A percentile compares a stretch with the other conserved stretches of the same genome.
phyloP scores from a whole-genome alignment of 805 yeast genomes.

The Lipomyces kockii region DNA sequence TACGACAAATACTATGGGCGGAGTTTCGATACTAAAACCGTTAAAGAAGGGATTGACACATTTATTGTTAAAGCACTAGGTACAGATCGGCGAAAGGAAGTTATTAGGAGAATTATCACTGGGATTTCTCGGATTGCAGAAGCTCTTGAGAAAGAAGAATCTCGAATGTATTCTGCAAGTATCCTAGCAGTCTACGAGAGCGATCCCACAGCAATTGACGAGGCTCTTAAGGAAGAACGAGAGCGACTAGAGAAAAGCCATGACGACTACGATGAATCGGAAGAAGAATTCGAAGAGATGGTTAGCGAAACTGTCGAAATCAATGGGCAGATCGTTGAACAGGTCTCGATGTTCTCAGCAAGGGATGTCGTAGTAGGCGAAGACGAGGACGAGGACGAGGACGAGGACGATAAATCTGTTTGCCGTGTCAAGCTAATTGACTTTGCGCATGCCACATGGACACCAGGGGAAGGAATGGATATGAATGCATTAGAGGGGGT shows the following conservation, averaged over 20 bases:
- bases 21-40: slow-evolving; percentile 51
- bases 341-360: slow-evolving; percentile 12
- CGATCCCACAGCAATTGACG: slow-evolving; percentile 60
- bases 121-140: slow-evolving; percentile 70
- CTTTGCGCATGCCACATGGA: slow-evolving; percentile 81
- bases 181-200: slow-evolving; percentile 76
- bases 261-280: slow-evolving; percentile 39
- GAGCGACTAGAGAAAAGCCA: neutral
- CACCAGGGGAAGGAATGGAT: slow-evolving; percentile 70
- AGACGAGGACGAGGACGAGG: slow-evolving; percentile 22
- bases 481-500: slow-evolving; percentile 73
- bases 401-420: slow-evolving; percentile 46
- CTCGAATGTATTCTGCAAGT: slow-evolving; percentile 72
- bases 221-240: slow-evolving; percentile 11
- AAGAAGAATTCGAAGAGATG: slow-evolving; percentile 36
- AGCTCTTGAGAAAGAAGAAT: slow-evolving; percentile 64
- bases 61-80: slow-evolving; percentile 49
- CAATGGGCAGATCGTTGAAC: slow-evolving; percentile 24
- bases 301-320: slow-evolving; percentile 24
- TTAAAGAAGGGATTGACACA: slow-evolving; percentile 51
- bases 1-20: slow-evolving; percentile 79
- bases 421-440: slow-evolving; percentile 76
- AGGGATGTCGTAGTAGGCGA: slow-evolving; percentile 20
- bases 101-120: slow-evolving; percentile 55
- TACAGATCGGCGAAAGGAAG: slow-evolving; percentile 44